Percentiles rank a stretch among this genome's conserved stretches.
phyloP scores from a whole-genome alignment of 2,329 filamentous ascomycete species.

The Neonectria neomacrospora region DNA sequence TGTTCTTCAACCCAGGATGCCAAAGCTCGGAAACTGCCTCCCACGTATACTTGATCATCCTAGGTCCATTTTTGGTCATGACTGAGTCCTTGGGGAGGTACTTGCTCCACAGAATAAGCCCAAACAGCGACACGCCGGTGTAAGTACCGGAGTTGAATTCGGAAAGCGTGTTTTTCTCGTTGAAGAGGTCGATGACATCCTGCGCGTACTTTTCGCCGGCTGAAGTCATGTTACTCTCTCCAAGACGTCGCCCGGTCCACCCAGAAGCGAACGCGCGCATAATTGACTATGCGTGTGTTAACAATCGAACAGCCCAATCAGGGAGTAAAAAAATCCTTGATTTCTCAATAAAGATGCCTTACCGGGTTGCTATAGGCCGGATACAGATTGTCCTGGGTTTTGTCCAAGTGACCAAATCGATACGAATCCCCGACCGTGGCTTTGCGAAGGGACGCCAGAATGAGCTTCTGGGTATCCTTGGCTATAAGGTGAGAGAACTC shows the following conservation, averaged over 20 bases:
- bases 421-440: conserved; percentile 69
- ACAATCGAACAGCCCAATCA: no score
- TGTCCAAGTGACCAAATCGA: conserved; percentile 64
- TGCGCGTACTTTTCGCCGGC: conserved; percentile 67
- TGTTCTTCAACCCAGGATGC: conserved; percentile 68
- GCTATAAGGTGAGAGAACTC: conserved; percentile 63
- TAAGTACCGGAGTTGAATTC: conserved; percentile 74
- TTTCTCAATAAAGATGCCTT: conserved; percentile 24
- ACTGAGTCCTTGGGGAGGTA: conserved; percentile 65
- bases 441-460: conserved; percentile 65
- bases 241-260: conserved; percentile 66
- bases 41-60: conserved; percentile 66
- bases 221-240: conserved; percentile 68
- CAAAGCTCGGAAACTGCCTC: conserved; percentile 62
- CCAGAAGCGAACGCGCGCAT: conserved; percentile 72
- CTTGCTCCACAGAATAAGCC: conserved; percentile 68
- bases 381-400: conserved; percentile 69
- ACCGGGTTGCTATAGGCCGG: conserved; percentile 69
- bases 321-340: no score
- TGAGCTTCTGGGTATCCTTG: conserved; percentile 51
- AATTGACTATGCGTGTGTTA: conserved; percentile 49
- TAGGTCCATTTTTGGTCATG: conserved; percentile 62
- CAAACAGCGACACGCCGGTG: conserved; percentile 69
- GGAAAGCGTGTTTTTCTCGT: conserved; percentile 65
- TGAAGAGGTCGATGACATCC: conserved; percentile 67